Base-by-base conservation (phyloP, 352 stramenopile species). In the Phytopythium ostracodes region DNA sequence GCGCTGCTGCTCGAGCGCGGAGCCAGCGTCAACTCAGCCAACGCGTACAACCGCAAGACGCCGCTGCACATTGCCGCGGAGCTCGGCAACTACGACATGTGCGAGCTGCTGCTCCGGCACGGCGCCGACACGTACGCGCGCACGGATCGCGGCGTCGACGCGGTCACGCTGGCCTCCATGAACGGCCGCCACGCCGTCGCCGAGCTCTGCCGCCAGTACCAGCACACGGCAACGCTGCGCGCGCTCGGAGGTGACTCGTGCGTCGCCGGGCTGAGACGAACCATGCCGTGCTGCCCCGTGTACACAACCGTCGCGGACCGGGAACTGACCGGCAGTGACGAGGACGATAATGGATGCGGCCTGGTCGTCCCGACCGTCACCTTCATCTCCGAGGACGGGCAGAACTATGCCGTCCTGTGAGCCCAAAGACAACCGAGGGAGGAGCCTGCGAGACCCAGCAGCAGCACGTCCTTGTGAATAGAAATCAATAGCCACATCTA, bases 61-160 rank as follows among this genome's bases (percentile, higher is more conserved):
- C 75, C 80, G 20, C 59, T 88, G n/a, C 74, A 87, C 22, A 75
- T 88, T 17, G 81, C 78, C 0, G 76, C 80, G 0, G 77, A 86
- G 51, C 71, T 59, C 4, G 81, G 81, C n/a, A 77, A 73, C 61
- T 61, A 74, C 47, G 57, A 59, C 17, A 83, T 87, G 49, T 87
- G 77, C 50, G 68, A 83, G 46, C 33, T 87, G 35, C 66, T 89
- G n/a, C 38, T 83, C 25, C 56, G 61, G 18, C 60, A 75, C 44
- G 71, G 71, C n/a, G 68, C 53, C 24, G 69, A 65, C 31, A 70
- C 72, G 50, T 67, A 59, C 29, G 60, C 66, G 57, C 66, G 66
- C 59, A 80, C 72, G 18, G 27, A 55, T 18, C 66, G 66, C 25
- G 71, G 70, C 20, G 27, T 71, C 2, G 61, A 77, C 42, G 68